phyloP scores from a whole-genome alignment of 805 yeast species.

The Saccharomycopsis sp. region DNA sequence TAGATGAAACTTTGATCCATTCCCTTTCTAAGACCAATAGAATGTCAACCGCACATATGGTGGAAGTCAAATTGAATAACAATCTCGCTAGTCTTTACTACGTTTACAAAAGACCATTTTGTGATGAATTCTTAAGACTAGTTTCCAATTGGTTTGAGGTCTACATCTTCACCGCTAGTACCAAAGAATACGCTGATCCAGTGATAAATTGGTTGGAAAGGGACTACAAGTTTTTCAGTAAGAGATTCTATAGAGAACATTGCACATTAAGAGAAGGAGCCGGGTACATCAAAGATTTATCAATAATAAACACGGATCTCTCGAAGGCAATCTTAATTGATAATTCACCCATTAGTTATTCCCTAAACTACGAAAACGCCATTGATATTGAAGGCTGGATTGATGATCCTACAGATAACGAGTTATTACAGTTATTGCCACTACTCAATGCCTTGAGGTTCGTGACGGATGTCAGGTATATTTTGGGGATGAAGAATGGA shows the following conservation, averaged over 20 bases:
- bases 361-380: slow-evolving; percentile 77
- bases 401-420: slow-evolving; percentile 86
- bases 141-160: slow-evolving; percentile 82
- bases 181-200: slow-evolving; percentile 93
- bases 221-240: slow-evolving; percentile 41
- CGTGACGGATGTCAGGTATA: slow-evolving; percentile 74
- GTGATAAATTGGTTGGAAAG: slow-evolving; percentile 86
- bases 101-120: slow-evolving; percentile 86
- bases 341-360: slow-evolving; percentile 87
- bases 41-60: slow-evolving; percentile 47
- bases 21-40: slow-evolving; percentile 58
- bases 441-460: slow-evolving; percentile 64
- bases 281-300: slow-evolving; percentile 76
- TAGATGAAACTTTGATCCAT: slow-evolving; percentile 95
- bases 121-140: slow-evolving; percentile 71
- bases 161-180: slow-evolving; percentile 90
- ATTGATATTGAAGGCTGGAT: slow-evolving; percentile 97
- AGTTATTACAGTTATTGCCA: slow-evolving; percentile 73
- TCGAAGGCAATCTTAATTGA: slow-evolving; percentile 71
- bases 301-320: slow-evolving; percentile 35
- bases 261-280: slow-evolving; percentile 70
- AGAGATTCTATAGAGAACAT: slow-evolving; percentile 66
- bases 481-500: slow-evolving; percentile 67
- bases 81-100: slow-evolving; percentile 73
- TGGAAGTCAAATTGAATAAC: slow-evolving; percentile 66